A percentile compares a stretch with the other conserved stretches of the same genome.
Conservation (phyloP, 768 basidiomycete species). For the Hirschioporus abietinus region DNA sequence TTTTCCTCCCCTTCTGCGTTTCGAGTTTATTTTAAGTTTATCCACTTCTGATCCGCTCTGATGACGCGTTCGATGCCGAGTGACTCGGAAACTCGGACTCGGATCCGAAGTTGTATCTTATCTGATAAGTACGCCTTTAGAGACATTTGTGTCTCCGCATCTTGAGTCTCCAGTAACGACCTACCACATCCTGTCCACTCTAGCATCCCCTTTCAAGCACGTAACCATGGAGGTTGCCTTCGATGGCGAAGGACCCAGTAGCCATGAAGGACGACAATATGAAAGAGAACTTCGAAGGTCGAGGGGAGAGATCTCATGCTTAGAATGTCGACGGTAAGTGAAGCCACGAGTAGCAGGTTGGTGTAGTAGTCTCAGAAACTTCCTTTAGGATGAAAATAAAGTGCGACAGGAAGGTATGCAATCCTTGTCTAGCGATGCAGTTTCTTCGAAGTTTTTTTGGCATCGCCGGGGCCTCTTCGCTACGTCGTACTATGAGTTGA, state of each 20-base stretch:
- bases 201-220: too few species aligned
- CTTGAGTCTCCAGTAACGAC: neutral
- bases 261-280: neutral
- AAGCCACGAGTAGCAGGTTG: constrained; percentile 21
- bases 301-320: constrained; percentile 58
- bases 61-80: neutral
- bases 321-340: constrained; percentile 64
- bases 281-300: neutral
- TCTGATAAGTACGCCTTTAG: neutral
- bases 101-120: neutral
- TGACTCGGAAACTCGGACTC: neutral
- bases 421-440: constrained; percentile 45
- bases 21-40: too few species aligned
- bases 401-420: constrained; percentile 78
- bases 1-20: neutral
- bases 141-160: neutral
- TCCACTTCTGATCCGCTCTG: too few species aligned
- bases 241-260: neutral
- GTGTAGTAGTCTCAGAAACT: neutral
- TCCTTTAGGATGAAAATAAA: constrained; percentile 62
- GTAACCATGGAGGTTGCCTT: neutral
- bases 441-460: too few species aligned
- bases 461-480: constrained; percentile 34
- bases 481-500: constrained; percentile 1
- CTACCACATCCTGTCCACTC: too few species aligned